Evolutionary conservation across 495 filamentous ascomycete genomes (phyloP), one percentile per base, ranked within the genome.

Genomic region (Aspergillus avenaceus): DNA sequence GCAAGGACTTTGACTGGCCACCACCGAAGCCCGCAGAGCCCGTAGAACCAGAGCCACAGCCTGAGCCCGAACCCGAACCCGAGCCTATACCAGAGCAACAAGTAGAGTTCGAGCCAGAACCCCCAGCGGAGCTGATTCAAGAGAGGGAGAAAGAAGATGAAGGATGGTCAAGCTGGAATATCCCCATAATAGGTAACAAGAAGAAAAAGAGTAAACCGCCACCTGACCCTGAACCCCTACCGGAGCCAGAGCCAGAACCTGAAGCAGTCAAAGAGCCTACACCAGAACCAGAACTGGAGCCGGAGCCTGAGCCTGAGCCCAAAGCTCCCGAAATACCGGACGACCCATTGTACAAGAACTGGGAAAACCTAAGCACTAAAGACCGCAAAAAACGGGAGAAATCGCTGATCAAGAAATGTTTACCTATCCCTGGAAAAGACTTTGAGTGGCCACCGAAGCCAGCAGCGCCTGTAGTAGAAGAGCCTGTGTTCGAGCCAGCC

Each of bases 1-100:
- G 56, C 5, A 59, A 66, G 24, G 63, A 59, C 27, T 61, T 65
- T 16, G 50, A 62, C 7, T n/a, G 63, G 19, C n/a, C n/a, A n/a
- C 56, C 63, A 1, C 56, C 55, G 19, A n/a, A n/a, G n/a, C n/a
- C n/a, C n/a, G n/a, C n/a, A n/a, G n/a, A n/a, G n/a, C n/a, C n/a
- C n/a, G n/a, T n/a, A 14, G 47, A 44, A 12, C 49, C n/a, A n/a
- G n/a, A n/a, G n/a, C n/a, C n/a, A n/a, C n/a, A n/a, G n/a, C n/a
- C n/a, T n/a, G n/a, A n/a, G n/a, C n/a, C n/a, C n/a, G n/a, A n/a
- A n/a, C n/a, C n/a, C n/a, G n/a, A n/a, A n/a, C n/a, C n/a, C n/a
- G n/a, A n/a, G n/a, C n/a, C n/a, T n/a, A n/a, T n/a, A n/a, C n/a
- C n/a, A n/a, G n/a, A n/a, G n/a, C n/a, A n/a, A n/a, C n/a, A n/a